These are phyloP conservation scores for Phialocephala subalpina DNA, from an alignment of 2,329 filamentous ascomycete genomes.

Conservation along the genomic window DNA sequence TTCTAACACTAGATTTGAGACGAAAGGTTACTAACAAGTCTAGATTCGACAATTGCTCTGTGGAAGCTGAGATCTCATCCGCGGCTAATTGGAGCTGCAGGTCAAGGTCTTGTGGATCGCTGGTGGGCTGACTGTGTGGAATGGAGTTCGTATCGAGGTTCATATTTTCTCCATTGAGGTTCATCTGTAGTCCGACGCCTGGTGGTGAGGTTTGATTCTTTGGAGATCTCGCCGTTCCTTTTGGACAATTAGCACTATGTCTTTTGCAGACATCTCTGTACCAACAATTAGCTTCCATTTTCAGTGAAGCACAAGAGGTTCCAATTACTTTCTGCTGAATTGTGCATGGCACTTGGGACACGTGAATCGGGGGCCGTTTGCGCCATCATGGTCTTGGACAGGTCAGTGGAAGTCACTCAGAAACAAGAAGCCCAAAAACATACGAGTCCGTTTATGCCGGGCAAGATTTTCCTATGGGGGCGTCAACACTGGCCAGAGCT, in stretches of 20 bases:
- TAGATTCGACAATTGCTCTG: not conserved
- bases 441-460: constrained; percentile 18
- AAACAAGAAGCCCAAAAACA: not conserved
- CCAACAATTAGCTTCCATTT: not conserved
- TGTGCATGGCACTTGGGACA: constrained; percentile 20
- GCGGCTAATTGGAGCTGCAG: not conserved
- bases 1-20: not conserved
- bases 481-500: not conserved
- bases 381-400: constrained; percentile 16
- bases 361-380: constrained; percentile 1
- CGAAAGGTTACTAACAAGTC: not conserved
- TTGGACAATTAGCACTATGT: constrained; percentile 14
- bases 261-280: constrained; percentile 23
- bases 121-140: not conserved
- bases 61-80: not conserved
- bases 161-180: not conserved
- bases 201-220: not conserved
- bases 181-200: not conserved
- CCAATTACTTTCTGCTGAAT: constrained; percentile 17
- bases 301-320: not conserved
- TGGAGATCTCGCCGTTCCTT: not conserved
- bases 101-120: constrained; percentile 2
- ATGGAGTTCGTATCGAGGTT: not conserved
- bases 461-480: constrained; percentile 19
- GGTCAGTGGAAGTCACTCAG: not conserved